A percentile compares a stretch with the other conserved stretches of the same genome.
These are phyloP conservation scores for Moniliella sp. DNA, from an alignment of 1,284 basidiomycete species.

Conservation along the genomic window DNA sequence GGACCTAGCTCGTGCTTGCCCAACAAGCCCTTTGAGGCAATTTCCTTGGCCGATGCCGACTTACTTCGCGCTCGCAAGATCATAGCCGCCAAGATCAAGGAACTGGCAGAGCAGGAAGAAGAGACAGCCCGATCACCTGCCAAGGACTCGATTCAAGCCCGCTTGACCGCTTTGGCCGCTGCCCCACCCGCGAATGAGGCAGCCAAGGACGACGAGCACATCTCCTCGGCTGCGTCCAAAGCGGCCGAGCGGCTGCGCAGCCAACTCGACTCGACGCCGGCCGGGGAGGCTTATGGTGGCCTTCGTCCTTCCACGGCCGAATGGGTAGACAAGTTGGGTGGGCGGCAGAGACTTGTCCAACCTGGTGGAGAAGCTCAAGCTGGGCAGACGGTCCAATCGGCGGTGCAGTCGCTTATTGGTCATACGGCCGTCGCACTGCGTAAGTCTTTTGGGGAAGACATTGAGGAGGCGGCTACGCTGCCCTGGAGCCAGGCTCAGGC, in stretches of 20 bases:
- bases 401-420: constrained; percentile 38
- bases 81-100: constrained; percentile 55
- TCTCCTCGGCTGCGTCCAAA: background rate
- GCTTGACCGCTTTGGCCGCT: too few species aligned
- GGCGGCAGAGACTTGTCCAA: constrained; percentile 23
- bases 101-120: too few species aligned
- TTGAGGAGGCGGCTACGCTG: constrained; percentile 57
- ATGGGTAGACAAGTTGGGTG: constrained; percentile 25
- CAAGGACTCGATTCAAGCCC: too few species aligned
- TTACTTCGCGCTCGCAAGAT: constrained; percentile 53
- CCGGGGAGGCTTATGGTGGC: too few species aligned
- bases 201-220: too few species aligned
- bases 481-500: constrained; percentile 70
- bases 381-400: constrained; percentile 16
- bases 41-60: constrained; percentile 49
- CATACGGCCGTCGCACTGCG: constrained; percentile 60
- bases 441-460: constrained; percentile 78
- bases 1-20: constrained; percentile 60
- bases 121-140: too few species aligned
- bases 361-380: constrained; percentile 17
- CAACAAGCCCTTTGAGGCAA: constrained; percentile 53
- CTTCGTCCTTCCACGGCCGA: constrained; percentile 12
- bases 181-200: too few species aligned
- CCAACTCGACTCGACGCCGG: background rate
- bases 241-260: background rate